Conservation (phyloP, 176 grass and related monocot genomes). For the Musa acuminata region DNA sequence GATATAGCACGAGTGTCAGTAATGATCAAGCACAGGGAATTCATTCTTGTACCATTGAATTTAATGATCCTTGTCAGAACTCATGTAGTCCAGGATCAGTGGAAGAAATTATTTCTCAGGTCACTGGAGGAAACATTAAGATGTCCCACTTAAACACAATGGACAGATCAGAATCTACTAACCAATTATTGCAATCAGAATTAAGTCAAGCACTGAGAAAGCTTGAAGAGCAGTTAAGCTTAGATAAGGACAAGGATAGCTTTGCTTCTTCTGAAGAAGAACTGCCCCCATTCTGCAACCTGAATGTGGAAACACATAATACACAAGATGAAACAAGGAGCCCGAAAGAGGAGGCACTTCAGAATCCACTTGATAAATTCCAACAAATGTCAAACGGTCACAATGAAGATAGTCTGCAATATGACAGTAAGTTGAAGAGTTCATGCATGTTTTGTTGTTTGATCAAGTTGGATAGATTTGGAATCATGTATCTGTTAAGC, state of each 20-base stretch:
- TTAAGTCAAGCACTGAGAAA: slow-evolving; percentile 18
- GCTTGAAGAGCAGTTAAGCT: slow-evolving; percentile 41
- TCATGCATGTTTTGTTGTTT: slow-evolving; percentile 31
- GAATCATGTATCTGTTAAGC: neutral
- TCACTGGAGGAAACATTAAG: slow-evolving; percentile 23
- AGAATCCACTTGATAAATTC: slow-evolving; percentile 28
- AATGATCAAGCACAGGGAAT: slow-evolving; percentile 34
- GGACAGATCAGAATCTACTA: slow-evolving; percentile 35
- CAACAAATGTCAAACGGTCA: slow-evolving; percentile 20
- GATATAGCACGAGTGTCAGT: slow-evolving; percentile 34
- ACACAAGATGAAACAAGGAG: slow-evolving; percentile 7
- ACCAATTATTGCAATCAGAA: slow-evolving; percentile 16
- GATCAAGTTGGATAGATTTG: neutral
- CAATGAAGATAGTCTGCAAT: slow-evolving; percentile 13
- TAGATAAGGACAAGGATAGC: slow-evolving; percentile 35
- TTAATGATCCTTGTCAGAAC: slow-evolving; percentile 28
- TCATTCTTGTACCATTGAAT: slow-evolving; percentile 31
- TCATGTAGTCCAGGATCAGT: slow-evolving; percentile 47
- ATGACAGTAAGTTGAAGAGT: slow-evolving; percentile 35
- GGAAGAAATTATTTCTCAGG: slow-evolving; percentile 69
- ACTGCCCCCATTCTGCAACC: slow-evolving; percentile 11
- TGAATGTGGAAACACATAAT: slow-evolving; percentile 25
- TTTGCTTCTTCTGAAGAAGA: slow-evolving; percentile 1
- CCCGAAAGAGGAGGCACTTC: slow-evolving; percentile 13
- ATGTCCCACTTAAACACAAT: slow-evolving; percentile 19